A percentile compares a stretch with the other conserved stretches of the same genome.
Conservation (phyloP, 192 early-diverging fungal species). For the Gamsiella multidivaricata region DNA sequence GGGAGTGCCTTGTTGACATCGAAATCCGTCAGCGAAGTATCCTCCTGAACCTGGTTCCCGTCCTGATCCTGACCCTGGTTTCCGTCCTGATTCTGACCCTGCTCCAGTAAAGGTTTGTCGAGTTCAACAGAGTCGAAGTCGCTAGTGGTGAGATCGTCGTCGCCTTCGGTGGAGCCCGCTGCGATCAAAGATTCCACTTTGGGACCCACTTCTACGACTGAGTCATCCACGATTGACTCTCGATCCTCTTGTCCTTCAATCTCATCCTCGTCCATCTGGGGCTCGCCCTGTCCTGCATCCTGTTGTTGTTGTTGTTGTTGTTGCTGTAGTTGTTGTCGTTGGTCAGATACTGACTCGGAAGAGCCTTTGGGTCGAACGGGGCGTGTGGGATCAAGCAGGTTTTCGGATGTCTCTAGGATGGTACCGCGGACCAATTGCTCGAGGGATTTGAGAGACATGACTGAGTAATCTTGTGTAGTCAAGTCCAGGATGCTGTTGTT, state of each 20-base stretch:
- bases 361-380: slow-evolving; percentile 16
- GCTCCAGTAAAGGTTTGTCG: no score
- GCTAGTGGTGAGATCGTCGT: no score
- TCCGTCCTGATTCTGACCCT: no score
- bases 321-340: not conserved
- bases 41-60: slow-evolving; percentile 5
- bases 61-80: no score
- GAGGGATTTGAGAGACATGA: slow-evolving; percentile 9
- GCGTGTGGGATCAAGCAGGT: slow-evolving; percentile 19
- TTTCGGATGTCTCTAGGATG: slow-evolving; percentile 22
- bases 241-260: not conserved
- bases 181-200: no score
- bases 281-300: not conserved
- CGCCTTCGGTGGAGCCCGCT: no score
- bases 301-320: slow-evolving; percentile 12
- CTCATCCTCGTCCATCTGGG: slow-evolving; percentile 3
- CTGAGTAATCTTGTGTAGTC: not conserved
- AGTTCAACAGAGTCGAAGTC: no score
- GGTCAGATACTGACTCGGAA: not conserved
- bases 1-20: slow-evolving; percentile 21
- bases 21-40: slow-evolving; percentile 20
- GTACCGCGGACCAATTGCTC: slow-evolving; percentile 12
- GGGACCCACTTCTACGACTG: no score
- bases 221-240: no score
- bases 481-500: slow-evolving; percentile 28